A percentile compares a stretch with the other conserved stretches of the same genome.
phyloP scores from a whole-genome alignment of 2,329 filamentous ascomycete genomes.

The Aspergillus transmontanensis region DNA sequence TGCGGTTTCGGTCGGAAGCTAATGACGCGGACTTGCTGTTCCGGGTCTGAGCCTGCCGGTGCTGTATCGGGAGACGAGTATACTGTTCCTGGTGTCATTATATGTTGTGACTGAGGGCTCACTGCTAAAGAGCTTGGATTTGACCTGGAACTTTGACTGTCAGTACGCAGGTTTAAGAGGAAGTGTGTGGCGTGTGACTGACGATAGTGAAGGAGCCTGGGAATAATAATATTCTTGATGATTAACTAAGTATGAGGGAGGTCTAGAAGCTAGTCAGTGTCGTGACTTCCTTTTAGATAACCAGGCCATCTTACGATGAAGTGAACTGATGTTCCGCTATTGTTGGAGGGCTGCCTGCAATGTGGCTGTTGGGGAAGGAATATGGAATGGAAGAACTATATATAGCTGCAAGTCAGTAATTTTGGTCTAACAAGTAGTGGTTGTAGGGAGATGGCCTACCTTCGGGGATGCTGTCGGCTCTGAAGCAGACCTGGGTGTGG shows the following conservation, averaged over 20 bases:
- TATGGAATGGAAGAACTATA: slow-evolving; percentile 25
- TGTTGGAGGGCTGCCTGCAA: slow-evolving; percentile 22
- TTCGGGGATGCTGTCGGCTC: slow-evolving; percentile 23
- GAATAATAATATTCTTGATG: slow-evolving; percentile 39
- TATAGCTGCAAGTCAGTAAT: slow-evolving; percentile 4
- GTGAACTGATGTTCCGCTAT: slow-evolving; percentile 27
- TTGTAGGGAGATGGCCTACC: slow-evolving; percentile 14
- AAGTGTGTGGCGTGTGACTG: slow-evolving; percentile 14
- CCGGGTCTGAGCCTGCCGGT: slow-evolving; percentile 36
- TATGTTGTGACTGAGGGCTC: slow-evolving; percentile 29
- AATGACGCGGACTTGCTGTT: slow-evolving; percentile 65
- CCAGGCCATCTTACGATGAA: slow-evolving; percentile 23
- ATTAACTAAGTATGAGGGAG: slow-evolving; percentile 37
- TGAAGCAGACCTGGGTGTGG: slow-evolving; percentile 16
- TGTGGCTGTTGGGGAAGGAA: slow-evolving; percentile 22
- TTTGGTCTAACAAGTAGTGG: neutral
- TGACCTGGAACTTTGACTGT: slow-evolving; percentile 22
- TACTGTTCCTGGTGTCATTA: slow-evolving; percentile 26
- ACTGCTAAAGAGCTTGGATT: slow-evolving; percentile 27
- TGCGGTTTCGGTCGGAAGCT: slow-evolving; percentile 87
- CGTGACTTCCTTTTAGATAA: neutral
- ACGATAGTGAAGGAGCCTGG: slow-evolving; percentile 34
- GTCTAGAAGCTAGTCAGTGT: slow-evolving; percentile 23
- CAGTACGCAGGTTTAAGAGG: slow-evolving; percentile 6
- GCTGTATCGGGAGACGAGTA: slow-evolving; percentile 33